Evolutionary conservation across 2,329 filamentous ascomycete species (phyloP).

Genomic region (Lachnellula hyalina): DNA sequence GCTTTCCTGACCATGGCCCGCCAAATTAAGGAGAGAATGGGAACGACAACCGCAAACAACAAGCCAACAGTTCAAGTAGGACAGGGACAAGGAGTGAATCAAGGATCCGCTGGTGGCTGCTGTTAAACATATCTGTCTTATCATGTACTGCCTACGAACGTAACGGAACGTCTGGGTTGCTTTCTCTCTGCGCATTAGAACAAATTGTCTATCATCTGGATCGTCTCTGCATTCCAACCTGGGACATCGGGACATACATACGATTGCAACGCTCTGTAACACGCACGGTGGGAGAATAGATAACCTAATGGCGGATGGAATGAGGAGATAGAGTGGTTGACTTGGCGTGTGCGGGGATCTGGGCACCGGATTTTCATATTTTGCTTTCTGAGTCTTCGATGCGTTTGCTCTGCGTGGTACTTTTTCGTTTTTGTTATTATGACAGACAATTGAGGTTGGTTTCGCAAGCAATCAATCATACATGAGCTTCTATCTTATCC

Average conservation of each 20-base stretch:
- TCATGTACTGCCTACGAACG: constrained; percentile 15
- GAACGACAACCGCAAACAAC: constrained; percentile 90
- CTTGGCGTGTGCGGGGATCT: constrained; percentile 24
- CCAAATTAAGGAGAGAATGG: constrained; percentile 99
- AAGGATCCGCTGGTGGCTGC: constrained; percentile 78
- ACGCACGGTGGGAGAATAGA: constrained; percentile 24
- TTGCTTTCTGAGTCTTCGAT: constrained; percentile 11
- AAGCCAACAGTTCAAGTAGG: constrained; percentile 97
- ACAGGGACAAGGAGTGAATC: constrained; percentile 89
- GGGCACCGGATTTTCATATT: constrained; percentile 19
- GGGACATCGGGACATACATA: constrained; percentile 22
- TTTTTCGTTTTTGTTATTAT: constrained; percentile 17
- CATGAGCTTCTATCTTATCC: constrained; percentile 41
- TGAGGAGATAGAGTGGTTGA: constrained; percentile 19
- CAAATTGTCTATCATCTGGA: constrained; percentile 24
- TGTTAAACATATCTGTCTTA: constrained; percentile 57
- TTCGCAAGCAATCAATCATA: constrained; percentile 47
- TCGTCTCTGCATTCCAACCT: constrained; percentile 25
- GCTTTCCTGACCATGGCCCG: constrained; percentile 99
- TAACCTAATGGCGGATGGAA: constrained; percentile 28
- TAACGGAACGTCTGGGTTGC: constrained; percentile 22
- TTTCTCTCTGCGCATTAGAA: constrained; percentile 30
- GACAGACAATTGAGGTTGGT: constrained; percentile 13
- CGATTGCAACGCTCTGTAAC: constrained; percentile 22
- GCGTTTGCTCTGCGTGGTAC: constrained; percentile 9